Evolutionary conservation across 306 rosid species (phyloP).

Genomic region (Styphnolobium japonicum): DNA sequence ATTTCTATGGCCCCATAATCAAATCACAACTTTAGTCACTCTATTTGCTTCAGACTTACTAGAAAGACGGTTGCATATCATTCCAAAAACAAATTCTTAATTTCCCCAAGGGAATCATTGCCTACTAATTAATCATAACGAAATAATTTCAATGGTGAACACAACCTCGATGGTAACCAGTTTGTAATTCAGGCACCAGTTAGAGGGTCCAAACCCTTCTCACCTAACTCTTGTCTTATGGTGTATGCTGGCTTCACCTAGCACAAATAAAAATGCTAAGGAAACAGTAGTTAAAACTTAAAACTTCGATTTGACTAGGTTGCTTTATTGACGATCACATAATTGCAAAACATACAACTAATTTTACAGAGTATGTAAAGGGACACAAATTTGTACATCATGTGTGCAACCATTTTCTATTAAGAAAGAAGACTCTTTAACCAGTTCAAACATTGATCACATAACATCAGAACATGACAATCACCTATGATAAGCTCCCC

Average conservation of each 20-base stretch:
- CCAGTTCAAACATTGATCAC: not conserved
- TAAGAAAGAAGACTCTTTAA: not conserved
- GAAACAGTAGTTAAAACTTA: not conserved
- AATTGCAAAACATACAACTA: not conserved
- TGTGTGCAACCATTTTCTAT: not conserved
- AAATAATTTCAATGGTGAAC: not conserved
- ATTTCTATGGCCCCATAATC: slow-evolving; percentile 25
- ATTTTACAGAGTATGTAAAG: not conserved
- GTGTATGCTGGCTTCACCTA: too few relatives aligned
- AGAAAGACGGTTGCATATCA: not conserved
- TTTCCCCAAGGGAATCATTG: not conserved
- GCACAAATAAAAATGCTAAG: not conserved
- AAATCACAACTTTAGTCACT: slow-evolving; percentile 6
- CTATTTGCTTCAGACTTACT: not conserved
- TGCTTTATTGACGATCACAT: not conserved
- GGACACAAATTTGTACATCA: not conserved
- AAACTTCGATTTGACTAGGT: not conserved
- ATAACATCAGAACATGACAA: not conserved
- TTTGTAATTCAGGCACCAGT: too few relatives aligned
- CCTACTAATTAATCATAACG: not conserved
- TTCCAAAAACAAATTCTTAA: not conserved
- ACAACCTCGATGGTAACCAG: not conserved
- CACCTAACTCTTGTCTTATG: too few relatives aligned
- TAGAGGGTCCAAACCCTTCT: too few relatives aligned
- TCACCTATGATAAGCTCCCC: not conserved